Evolutionary conservation across 1,284 basidiomycete genomes (phyloP).

Genomic region (Uromyces viciae-fabae): DNA sequence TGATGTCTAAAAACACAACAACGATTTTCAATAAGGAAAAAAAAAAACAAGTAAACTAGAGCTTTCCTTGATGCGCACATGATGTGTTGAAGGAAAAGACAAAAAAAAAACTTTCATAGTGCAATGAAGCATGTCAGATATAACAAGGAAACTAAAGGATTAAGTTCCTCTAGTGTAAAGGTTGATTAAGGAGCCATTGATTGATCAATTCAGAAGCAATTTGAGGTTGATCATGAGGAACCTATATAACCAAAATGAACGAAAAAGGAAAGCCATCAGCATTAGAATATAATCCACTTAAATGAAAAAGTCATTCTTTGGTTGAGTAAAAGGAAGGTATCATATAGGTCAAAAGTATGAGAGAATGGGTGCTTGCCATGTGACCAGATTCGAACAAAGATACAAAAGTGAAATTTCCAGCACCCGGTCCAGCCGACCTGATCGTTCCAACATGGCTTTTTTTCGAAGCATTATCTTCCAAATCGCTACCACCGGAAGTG

Average conservation of each 20-base stretch:
- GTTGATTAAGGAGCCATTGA: conserved; percentile 41
- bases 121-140: neutral
- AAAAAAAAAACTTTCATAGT: neutral
- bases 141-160: no score
- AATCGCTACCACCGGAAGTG: neutral
- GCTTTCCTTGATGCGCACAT: neutral
- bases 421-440: conserved; percentile 37
- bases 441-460: conserved; percentile 29
- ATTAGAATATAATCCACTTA: no score
- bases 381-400: conserved; percentile 39
- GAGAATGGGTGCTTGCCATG: conserved; percentile 30
- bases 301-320: no score
- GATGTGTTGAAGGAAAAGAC: neutral
- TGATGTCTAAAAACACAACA: no score
- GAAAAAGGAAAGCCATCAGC: neutral
- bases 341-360: no score
- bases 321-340: no score
- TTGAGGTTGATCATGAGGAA: conserved; percentile 44
- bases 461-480: no score
- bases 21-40: no score
- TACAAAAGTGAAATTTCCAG: conserved; percentile 42
- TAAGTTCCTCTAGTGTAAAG: conserved; percentile 31
- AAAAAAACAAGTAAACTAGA: neutral
- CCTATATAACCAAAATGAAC: neutral
- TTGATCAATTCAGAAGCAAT: conserved; percentile 35